A percentile compares a stretch with the other conserved stretches of the same genome.
phyloP scores from a whole-genome alignment of 257 asterid genomes.

The Capsicum baccatum region DNA sequence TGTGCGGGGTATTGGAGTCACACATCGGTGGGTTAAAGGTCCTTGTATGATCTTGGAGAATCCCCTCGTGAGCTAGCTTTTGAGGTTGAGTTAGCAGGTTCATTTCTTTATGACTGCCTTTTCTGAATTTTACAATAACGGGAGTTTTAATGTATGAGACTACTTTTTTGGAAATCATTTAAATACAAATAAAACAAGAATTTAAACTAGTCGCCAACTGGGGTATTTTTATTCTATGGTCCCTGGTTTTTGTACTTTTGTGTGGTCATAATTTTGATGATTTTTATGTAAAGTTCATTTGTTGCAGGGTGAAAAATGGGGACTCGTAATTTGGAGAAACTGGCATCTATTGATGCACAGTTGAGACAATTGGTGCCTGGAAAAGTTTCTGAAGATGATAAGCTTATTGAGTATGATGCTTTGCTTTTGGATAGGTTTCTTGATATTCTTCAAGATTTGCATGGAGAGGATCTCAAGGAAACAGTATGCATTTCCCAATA shows the following conservation, averaged over 20 bases:
- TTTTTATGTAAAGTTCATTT: neutral
- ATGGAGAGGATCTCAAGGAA: slow-evolving; percentile 55
- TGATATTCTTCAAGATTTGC: slow-evolving; percentile 60
- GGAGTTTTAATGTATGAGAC: too few relatives aligned
- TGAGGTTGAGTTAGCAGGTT: too few relatives aligned
- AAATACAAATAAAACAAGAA: neutral
- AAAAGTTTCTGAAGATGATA: slow-evolving; percentile 59
- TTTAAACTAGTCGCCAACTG: neutral
- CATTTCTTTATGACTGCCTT: too few relatives aligned
- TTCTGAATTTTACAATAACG: too few relatives aligned
- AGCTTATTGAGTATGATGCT: slow-evolving; percentile 63
- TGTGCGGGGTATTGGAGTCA: too few relatives aligned
- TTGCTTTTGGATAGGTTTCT: slow-evolving; percentile 58
- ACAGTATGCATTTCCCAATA: slow-evolving; percentile 34
- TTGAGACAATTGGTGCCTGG: slow-evolving; percentile 53
- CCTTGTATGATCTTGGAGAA: too few relatives aligned
- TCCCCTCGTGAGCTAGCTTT: too few relatives aligned
- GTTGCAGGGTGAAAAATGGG: slow-evolving; percentile 44
- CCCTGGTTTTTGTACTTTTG: neutral
- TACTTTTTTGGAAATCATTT: neutral
- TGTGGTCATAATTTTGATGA: slow-evolving; percentile 32
- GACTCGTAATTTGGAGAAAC: slow-evolving; percentile 47
- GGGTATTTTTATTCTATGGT: neutral
- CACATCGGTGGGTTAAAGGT: too few relatives aligned
- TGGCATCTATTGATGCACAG: slow-evolving; percentile 62